Evolutionary conservation across 148 eudicot species (phyloP).

Genomic region (Silene conica): DNA sequence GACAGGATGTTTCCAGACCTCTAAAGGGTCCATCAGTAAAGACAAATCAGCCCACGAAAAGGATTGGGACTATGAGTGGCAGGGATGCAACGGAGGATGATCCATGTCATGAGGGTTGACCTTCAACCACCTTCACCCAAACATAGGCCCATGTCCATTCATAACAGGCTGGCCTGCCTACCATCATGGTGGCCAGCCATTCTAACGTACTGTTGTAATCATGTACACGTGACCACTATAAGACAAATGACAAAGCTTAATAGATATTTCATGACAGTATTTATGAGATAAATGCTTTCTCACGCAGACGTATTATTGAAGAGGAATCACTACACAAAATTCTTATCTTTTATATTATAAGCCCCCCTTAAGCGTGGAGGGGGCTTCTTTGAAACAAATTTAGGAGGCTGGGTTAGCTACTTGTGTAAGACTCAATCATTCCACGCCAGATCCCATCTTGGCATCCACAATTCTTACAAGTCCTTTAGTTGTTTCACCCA

Average conservation of each 20-base stretch:
- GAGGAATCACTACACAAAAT: neutral
- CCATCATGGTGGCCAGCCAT: too few relatives aligned
- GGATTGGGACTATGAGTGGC: too few relatives aligned
- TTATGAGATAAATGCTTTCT: neutral
- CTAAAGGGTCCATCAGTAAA: too few relatives aligned
- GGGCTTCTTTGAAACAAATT: neutral
- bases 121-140: too few relatives aligned
- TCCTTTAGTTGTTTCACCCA: neutral
- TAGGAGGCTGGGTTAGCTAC: neutral
- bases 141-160: too few relatives aligned
- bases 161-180: too few relatives aligned
- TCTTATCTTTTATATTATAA: neutral
- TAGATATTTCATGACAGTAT: too few relatives aligned
- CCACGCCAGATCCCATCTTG: neutral
- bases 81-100: too few relatives aligned
- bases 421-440: neutral
- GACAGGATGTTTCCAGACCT: too few relatives aligned
- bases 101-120: too few relatives aligned
- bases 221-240: neutral
- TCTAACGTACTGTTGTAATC: too few relatives aligned
- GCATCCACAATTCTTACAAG: neutral
- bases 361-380: neutral
- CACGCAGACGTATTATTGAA: neutral
- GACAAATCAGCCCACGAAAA: too few relatives aligned
- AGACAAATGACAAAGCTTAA: neutral